Percentiles rank a stretch among this genome's conserved stretches.
Evolutionary conservation across 306 rosid species (phyloP).

Genomic region (Gastrolobium villosum): DNA sequence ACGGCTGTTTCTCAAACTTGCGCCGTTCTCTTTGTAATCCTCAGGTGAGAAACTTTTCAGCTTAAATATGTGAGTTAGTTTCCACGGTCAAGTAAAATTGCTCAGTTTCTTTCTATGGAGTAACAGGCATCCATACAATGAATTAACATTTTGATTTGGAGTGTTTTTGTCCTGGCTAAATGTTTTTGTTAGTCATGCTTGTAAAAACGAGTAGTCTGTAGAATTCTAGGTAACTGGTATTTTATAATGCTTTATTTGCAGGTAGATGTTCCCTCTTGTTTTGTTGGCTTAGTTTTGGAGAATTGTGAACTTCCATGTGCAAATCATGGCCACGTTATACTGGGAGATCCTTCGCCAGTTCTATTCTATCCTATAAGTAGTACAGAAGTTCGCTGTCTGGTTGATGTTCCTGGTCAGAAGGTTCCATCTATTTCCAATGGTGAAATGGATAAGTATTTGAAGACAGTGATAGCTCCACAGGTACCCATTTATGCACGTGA

Average conservation of each 20-base stretch:
- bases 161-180: not conserved
- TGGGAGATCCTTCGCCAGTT: slow-evolving; percentile 95
- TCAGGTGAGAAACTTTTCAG: slow-evolving; percentile 60
- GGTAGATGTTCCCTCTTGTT: slow-evolving; percentile 96
- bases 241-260: slow-evolving; percentile 49
- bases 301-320: slow-evolving; percentile 92
- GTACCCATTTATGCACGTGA: slow-evolving; percentile 43
- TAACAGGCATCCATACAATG: slow-evolving; percentile 3
- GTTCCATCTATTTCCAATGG: slow-evolving; percentile 95
- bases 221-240: slow-evolving; percentile 21
- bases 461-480: slow-evolving; percentile 90
- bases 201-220: slow-evolving; percentile 16
- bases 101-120: not conserved
- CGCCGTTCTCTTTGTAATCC: slow-evolving; percentile 92
- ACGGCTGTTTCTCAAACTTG: slow-evolving; percentile 97
- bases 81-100: slow-evolving; percentile 20
- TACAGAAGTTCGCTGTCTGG: slow-evolving; percentile 93
- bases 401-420: slow-evolving; percentile 95
- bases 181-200: not conserved
- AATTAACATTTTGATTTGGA: slow-evolving; percentile 1
- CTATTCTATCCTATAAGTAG: slow-evolving; percentile 93
- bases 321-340: slow-evolving; percentile 88
- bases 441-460: slow-evolving; percentile 90
- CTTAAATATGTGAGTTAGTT: slow-evolving; percentile 3
- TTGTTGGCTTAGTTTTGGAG: slow-evolving; percentile 87